These are phyloP conservation scores for Pleurotus cornucopiae DNA, from an alignment of 768 basidiomycete genomes.

Conservation along the genomic window DNA sequence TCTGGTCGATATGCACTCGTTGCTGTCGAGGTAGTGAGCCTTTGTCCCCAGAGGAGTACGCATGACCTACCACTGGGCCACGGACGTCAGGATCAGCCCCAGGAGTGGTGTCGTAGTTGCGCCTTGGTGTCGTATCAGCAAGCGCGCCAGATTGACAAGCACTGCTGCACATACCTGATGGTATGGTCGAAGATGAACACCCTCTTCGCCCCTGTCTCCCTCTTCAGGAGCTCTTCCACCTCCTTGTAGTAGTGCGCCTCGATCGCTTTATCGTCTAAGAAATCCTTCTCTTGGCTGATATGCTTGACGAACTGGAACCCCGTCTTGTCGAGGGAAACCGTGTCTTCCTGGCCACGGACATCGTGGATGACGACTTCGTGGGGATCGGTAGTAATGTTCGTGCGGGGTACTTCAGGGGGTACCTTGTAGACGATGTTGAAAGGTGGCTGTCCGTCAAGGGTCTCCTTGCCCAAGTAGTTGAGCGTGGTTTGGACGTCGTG, in stretches of 20 bases:
- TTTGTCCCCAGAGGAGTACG: background rate
- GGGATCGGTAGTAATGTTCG: slow-evolving; percentile 18
- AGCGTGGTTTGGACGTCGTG: slow-evolving; percentile 6
- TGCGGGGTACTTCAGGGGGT: slow-evolving; percentile 8
- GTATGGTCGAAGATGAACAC: slow-evolving; percentile 39
- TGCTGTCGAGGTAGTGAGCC: slow-evolving; percentile 4
- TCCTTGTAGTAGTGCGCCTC: slow-evolving; percentile 35
- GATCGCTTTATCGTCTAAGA: slow-evolving; percentile 31
- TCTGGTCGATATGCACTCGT: slow-evolving; percentile 37
- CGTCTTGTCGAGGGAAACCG: slow-evolving; percentile 25
- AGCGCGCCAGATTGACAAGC: background rate
- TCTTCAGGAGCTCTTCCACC: slow-evolving; percentile 31
- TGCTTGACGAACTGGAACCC: slow-evolving; percentile 29
- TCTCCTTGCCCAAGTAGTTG: slow-evolving; percentile 3
- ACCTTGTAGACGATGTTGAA: slow-evolving; percentile 13
- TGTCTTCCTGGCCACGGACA: slow-evolving; percentile 27
- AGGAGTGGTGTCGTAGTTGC: background rate
- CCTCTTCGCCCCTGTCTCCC: slow-evolving; percentile 31
- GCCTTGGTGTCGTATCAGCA: background rate
- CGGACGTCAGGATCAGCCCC: background rate
- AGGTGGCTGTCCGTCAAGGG: slow-evolving; percentile 10
- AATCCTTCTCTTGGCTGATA: slow-evolving; percentile 21
- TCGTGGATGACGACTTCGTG: slow-evolving; percentile 24
- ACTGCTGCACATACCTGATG: background rate
- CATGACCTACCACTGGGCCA: background rate